These are phyloP conservation scores for Choiromyces venosus DNA, from an alignment of 495 filamentous ascomycete genomes.

Conservation along the genomic window DNA sequence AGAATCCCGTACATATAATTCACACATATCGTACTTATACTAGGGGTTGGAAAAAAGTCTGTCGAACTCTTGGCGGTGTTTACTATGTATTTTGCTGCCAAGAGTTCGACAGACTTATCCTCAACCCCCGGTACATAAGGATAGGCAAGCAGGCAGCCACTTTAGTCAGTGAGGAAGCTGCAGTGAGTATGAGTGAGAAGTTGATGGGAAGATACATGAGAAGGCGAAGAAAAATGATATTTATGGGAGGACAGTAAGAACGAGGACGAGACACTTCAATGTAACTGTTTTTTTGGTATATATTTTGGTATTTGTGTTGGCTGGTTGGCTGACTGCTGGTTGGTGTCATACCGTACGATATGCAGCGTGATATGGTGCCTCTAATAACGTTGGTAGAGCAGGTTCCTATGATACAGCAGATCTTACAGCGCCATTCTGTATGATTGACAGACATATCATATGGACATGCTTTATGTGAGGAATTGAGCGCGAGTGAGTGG, in stretches of 20 bases:
- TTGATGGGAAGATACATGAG: not conserved
- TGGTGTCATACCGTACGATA: not conserved
- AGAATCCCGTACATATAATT: not conserved
- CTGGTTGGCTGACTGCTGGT: not conserved
- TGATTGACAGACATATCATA: not conserved
- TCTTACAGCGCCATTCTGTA: not conserved
- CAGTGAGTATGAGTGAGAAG: not conserved
- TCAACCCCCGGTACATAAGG: no score
- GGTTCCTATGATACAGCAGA: not conserved
- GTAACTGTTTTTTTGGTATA: not conserved
- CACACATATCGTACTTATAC: not conserved
- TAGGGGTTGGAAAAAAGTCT: no score
- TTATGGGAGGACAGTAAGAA: not conserved
- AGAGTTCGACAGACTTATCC: no score
- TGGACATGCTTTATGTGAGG: not conserved
- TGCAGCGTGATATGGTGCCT: not conserved
- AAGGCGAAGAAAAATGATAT: not conserved
- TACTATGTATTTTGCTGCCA: no score
- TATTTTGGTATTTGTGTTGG: not conserved
- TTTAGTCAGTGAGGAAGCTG: not conserved
- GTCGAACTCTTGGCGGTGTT: no score
- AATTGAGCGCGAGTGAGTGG: not conserved
- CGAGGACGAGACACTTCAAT: not conserved
- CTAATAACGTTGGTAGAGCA: not conserved
- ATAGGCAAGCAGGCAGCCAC: not conserved